A percentile compares a stretch with the other conserved stretches of the same genome.
Conservation (phyloP, 139 green algal species). For the Edaphochlamys debaryana region DNA sequence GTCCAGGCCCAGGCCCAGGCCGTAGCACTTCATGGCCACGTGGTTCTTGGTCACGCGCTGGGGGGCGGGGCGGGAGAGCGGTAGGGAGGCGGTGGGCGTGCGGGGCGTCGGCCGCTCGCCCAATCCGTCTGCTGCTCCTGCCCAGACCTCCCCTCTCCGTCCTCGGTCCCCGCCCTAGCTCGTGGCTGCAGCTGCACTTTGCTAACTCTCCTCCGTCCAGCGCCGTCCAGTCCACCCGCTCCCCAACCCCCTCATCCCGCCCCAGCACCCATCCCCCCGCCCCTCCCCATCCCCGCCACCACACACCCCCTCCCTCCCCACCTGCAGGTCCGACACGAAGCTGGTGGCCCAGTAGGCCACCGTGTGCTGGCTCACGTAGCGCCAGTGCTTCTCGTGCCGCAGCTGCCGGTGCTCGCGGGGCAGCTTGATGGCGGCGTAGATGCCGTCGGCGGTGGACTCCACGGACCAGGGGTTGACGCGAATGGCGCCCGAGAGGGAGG, state of each 20-base stretch:
- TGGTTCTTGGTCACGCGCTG: constrained; percentile 77
- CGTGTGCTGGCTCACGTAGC: constrained; percentile 94
- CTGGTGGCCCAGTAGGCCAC: constrained; percentile 93
- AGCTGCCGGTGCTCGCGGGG: constrained; percentile 74
- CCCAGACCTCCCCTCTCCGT: too few relatives aligned
- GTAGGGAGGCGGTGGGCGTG: too few relatives aligned
- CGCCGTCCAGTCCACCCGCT: too few relatives aligned
- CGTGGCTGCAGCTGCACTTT: too few relatives aligned
- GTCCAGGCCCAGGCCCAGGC: constrained; percentile 96
- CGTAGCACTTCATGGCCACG: constrained; percentile 92
- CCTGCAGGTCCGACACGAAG: constrained; percentile 82
- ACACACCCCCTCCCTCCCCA: background rate
- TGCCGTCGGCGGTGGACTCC: constrained; percentile 88
- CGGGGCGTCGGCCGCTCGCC: too few relatives aligned
- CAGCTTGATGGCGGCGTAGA: constrained; percentile 85
- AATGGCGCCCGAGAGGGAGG: constrained; percentile 92
- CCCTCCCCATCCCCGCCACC: background rate
- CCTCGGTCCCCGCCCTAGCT: too few relatives aligned
- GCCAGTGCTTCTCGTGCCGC: constrained; percentile 98
- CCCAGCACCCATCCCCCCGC: background rate
- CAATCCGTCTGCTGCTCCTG: too few relatives aligned
- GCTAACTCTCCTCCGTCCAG: too few relatives aligned
- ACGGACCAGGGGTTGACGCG: constrained; percentile 98
- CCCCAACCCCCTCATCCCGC: background rate
- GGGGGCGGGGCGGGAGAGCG: background rate